Evolutionary conservation across 179 eudicot species (phyloP), one percentile per base, ranked within the genome.

Genomic region (Carnegiea gigantea): DNA sequence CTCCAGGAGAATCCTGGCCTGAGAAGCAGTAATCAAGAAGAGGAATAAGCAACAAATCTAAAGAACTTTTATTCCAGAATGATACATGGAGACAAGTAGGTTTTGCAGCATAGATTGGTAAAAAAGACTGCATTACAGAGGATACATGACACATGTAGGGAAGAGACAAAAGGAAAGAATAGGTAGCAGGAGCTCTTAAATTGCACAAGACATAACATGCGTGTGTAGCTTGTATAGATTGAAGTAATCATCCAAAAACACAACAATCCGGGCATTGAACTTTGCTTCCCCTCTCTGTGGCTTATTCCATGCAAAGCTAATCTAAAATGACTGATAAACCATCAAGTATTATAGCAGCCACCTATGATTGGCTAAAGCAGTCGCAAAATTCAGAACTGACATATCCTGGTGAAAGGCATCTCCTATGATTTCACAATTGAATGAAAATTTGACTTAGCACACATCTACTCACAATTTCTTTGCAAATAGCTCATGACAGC

Each of bases 1-100:
- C 73, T 85, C 92, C 36, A 90, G 86, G 64, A 94, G 96, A 82
- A 92, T 96, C 86, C 99, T 92, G 78, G 99, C 97, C 99, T 96
- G 91, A 75, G 82, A 77, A 81, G 18, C 54, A 70, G 77, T 73
- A 75, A 51, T 73, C 9, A 62, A 36, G 43, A 38, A 9, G 23
- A 71, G 2, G 10, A 6, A 51, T 79, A 60, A 70, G 71, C 12
- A 13, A 51, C 75, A 43, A 3, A 5, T 48, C 33, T 49, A 70
- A 9, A 54, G 53, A 82, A 33, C 11, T 79, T 46, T 54, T 21
- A 73, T 14, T 49, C 51, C 30, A 65, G 40, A 48, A 20, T 44
- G n/a, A 74, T 5, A 20, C 18, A 44, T 14, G 30, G 73, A 64
- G 36, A 77, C 23, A 67, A 28, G 2, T 38, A 21, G 20, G 15